phyloP scores from a whole-genome alignment of 805 yeast species.

The Schwanniomyces sp. region DNA sequence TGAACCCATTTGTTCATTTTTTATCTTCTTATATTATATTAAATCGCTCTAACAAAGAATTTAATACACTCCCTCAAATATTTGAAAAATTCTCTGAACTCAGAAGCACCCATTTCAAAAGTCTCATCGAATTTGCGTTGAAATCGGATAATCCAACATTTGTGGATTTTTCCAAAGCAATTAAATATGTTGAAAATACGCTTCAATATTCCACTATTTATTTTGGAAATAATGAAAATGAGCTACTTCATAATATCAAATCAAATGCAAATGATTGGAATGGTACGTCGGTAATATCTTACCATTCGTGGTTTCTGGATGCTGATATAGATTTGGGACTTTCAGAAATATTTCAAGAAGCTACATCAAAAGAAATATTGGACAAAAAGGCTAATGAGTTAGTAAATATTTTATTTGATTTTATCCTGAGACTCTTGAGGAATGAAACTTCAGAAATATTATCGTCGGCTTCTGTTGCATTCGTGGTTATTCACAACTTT shows the following conservation, averaged over 20 bases:
- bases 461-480: neutral
- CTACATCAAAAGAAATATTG: neutral
- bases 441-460: neutral
- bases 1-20: constrained; percentile 29
- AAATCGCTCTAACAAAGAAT: constrained; percentile 12
- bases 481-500: constrained; percentile 24
- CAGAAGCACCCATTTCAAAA: constrained; percentile 18
- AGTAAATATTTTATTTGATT: neutral
- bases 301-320: constrained; percentile 31
- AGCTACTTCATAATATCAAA: constrained; percentile 11
- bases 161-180: constrained; percentile 20
- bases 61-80: constrained; percentile 17
- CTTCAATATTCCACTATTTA: constrained; percentile 21
- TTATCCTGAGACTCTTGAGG: neutral
- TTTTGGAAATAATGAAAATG: constrained; percentile 16
- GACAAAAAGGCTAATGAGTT: neutral
- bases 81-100: constrained; percentile 22
- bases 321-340: constrained; percentile 5
- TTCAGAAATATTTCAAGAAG: neutral
- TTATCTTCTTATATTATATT: constrained; percentile 31
- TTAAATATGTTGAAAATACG: constrained; percentile 36
- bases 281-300: constrained; percentile 27
- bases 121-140: constrained; percentile 7
- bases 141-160: constrained; percentile 2
- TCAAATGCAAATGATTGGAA: constrained; percentile 23